These are phyloP conservation scores for Entophlyctis luteolus DNA, from an alignment of 192 early-diverging fungal species.

Conservation along the genomic window DNA sequence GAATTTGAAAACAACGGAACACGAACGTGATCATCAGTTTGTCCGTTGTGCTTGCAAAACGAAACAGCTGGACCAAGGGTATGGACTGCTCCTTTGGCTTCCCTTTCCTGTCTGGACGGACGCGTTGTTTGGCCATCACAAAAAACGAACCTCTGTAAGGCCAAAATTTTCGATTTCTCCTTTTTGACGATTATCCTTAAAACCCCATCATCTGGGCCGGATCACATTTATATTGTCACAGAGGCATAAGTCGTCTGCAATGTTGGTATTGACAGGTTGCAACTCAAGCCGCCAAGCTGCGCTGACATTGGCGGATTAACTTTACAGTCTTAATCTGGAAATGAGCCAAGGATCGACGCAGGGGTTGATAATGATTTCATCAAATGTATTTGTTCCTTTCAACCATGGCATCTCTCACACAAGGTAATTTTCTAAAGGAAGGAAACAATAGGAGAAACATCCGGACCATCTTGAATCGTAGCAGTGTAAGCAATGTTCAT, in stretches of 20 bases:
- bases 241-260: background rate
- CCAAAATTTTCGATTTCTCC: background rate
- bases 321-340: background rate
- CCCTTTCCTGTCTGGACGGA: background rate
- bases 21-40: conserved; percentile 21
- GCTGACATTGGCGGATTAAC: no score
- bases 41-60: conserved; percentile 16
- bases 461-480: no score
- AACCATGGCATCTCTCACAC: background rate
- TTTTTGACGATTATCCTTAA: background rate
- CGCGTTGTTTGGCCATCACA: background rate
- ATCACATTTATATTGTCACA: background rate
- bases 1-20: background rate
- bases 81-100: conserved; percentile 17
- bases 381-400: background rate
- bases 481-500: no score
- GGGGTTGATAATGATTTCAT: background rate
- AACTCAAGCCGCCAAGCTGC: no score
- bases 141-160: background rate
- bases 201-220: background rate
- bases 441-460: background rate
- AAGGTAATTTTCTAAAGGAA: background rate
- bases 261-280: no score
- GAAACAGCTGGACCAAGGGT: conserved; percentile 8
- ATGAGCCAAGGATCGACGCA: background rate